A percentile compares a stretch with the other conserved stretches of the same genome.
phyloP scores from a whole-genome alignment of 345 rosid species.

The Citrus unshiu region DNA sequence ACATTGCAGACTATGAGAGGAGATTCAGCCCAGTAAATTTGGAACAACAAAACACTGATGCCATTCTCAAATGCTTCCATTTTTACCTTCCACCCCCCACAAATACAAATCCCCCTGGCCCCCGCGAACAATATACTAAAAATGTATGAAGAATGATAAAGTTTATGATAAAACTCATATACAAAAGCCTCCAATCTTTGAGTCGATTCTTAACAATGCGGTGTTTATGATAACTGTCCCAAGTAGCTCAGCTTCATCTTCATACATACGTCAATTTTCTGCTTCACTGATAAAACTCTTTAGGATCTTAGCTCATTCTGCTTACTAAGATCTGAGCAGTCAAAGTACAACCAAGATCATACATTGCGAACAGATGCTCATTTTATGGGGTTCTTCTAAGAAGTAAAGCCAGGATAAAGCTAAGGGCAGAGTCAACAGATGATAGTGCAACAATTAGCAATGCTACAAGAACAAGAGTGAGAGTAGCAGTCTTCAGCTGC shows the following conservation, averaged over 20 bases:
- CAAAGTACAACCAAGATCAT: not conserved
- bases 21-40: no score
- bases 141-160: not conserved
- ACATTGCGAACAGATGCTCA: not conserved
- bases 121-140: not conserved
- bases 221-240: not conserved
- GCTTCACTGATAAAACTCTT: not conserved
- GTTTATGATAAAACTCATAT: not conserved
- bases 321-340: not conserved
- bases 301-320: no score
- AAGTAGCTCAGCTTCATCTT: not conserved
- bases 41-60: not conserved
- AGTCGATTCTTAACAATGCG: not conserved
- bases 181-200: not conserved
- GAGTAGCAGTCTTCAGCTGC: slow-evolving; percentile 80
- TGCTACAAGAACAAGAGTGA: slow-evolving; percentile 68
- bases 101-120: no score
- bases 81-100: not conserved
- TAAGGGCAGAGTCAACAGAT: slow-evolving; percentile 61
- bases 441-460: slow-evolving; percentile 62
- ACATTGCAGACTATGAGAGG: not conserved
- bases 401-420: slow-evolving; percentile 52
- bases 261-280: not conserved
- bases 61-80: not conserved
- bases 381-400: slow-evolving; percentile 49